Base-by-base conservation (phyloP, 768 basidiomycete species). In the Pulveroboletus sp. region DNA sequence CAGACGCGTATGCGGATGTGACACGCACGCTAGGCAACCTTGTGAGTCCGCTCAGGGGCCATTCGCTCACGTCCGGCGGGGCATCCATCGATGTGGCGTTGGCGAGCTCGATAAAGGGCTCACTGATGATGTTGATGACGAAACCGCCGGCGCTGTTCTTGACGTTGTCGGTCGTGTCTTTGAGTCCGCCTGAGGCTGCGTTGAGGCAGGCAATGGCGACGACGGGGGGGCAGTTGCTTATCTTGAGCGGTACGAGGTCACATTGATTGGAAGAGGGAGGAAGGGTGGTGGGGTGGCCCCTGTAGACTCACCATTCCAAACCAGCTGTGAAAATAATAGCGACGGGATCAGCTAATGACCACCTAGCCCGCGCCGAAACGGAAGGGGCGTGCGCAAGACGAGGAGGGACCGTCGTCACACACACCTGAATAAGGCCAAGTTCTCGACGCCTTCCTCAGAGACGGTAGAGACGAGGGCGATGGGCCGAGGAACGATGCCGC, bases 41-140 rank as follows among this genome's bases (percentile, higher is more conserved):
- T 7, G 59, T 58, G 36, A 58, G 59, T n/a, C 59, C 75, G 35
- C 69, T 71, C 18, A 72, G 21, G 4, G 58, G 18, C 76, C 75
- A 77, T 46, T 77, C 76, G 53, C 61, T 58, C 15, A 72, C 59
- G 3, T 62, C 59, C 0, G 53, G 50, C 0, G 74, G 76, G 2
- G 72, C 61, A 33, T 77, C 68, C 36, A 73, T 61, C 14, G 70
- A 58, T 2, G 68, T 59, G 15, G 62, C 60, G 49, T 76, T 73
- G 11, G 74, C 76, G 13, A 64, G 57, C 41, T 74, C 71, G 11
- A 70, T 43, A 32, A 68, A 75, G 0, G 74, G 69, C 53, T 81
- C 78, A 49, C 76, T 78, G 57, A 83, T 80, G 58, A 80, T 79
- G 55, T 73, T 77, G 40, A 80, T 71, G 9, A 73, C 74, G 61